These are phyloP conservation scores for Toxicodendron radicans DNA, from an alignment of 345 rosid species.

Conservation along the genomic window DNA sequence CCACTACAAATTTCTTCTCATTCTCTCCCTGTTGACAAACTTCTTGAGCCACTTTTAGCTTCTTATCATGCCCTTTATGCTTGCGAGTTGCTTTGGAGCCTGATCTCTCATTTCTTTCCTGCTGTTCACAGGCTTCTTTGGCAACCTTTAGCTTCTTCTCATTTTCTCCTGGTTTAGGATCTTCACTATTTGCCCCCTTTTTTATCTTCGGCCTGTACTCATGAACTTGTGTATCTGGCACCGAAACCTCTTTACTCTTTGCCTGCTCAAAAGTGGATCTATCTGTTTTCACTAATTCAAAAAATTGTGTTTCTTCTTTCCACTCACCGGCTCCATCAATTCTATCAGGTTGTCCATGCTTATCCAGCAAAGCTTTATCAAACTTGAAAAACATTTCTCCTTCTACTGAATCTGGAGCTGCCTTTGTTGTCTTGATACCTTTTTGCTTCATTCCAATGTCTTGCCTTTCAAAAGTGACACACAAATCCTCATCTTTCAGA, in stretches of 20 bases:
- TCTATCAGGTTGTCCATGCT: constrained; percentile 34
- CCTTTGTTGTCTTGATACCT: constrained; percentile 17
- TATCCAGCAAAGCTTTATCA: constrained; percentile 31
- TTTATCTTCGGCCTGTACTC: constrained; percentile 44
- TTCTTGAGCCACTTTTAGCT: constrained; percentile 40
- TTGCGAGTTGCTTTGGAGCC: constrained; percentile 34
- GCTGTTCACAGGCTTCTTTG: constrained; percentile 26
- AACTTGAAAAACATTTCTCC: constrained; percentile 20
- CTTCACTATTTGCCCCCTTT: constrained; percentile 36
- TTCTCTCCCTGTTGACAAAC: constrained; percentile 34
- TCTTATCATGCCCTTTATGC: constrained; percentile 35
- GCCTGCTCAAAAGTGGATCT: constrained; percentile 43
- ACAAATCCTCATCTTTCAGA: constrained; percentile 23
- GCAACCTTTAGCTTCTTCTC: constrained; percentile 29
- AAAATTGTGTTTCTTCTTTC: constrained; percentile 72
- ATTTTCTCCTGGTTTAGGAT: constrained; percentile 31
- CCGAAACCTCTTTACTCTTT: constrained; percentile 33
- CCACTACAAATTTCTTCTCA: constrained; percentile 35
- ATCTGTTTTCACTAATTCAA: constrained; percentile 62
- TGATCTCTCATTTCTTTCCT: constrained; percentile 26
- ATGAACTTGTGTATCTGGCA: constrained; percentile 26
- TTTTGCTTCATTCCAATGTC: constrained; percentile 30
- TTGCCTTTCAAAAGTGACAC: constrained; percentile 23
- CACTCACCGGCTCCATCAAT: constrained; percentile 62
- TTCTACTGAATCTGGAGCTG: constrained; percentile 31